Conservation (phyloP, 2,329 filamentous ascomycete species). For the Drechslerella dactyloides region DNA sequence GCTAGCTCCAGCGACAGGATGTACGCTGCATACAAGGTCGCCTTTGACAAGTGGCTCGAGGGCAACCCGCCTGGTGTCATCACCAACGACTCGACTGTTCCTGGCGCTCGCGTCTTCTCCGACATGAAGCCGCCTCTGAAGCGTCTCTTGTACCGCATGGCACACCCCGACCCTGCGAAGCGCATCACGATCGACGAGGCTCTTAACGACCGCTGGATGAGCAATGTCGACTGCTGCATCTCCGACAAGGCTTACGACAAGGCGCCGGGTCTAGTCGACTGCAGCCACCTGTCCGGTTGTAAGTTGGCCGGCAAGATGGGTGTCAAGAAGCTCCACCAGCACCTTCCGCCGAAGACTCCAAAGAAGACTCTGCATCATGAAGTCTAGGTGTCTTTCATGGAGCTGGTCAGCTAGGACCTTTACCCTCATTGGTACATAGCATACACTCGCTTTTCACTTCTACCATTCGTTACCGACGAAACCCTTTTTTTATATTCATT, state of each 20-base stretch:
- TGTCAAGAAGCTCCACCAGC: conserved; percentile 54
- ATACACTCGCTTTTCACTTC: neutral
- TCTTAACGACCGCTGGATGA: conserved; percentile 74
- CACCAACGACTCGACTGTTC: conserved; percentile 66
- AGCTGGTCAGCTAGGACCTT: conserved; percentile 40
- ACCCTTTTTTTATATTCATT: neutral
- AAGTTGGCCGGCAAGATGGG: conserved; percentile 54
- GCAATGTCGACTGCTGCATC: conserved; percentile 78
- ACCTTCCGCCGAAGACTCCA: conserved; percentile 53
- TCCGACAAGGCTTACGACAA: conserved; percentile 72
- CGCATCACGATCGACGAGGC: conserved; percentile 74
- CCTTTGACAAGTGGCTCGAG: conserved; percentile 52
- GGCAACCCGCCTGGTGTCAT: conserved; percentile 58
- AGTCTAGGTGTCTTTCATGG: conserved; percentile 49
- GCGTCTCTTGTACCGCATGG: conserved; percentile 77
- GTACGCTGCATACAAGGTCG: conserved; percentile 64
- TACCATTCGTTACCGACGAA: conserved; percentile 27
- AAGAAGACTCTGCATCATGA: conserved; percentile 51
- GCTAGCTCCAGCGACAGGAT: conserved; percentile 52
- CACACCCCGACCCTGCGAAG: conserved; percentile 76
- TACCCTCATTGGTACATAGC: conserved; percentile 14
- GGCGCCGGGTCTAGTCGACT: conserved; percentile 50
- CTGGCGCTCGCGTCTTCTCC: conserved; percentile 68
- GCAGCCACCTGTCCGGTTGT: conserved; percentile 52
- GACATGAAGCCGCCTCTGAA: conserved; percentile 73